phyloP scores from a whole-genome alignment of 495 filamentous ascomycete genomes.

The Penicillium paxilli region DNA sequence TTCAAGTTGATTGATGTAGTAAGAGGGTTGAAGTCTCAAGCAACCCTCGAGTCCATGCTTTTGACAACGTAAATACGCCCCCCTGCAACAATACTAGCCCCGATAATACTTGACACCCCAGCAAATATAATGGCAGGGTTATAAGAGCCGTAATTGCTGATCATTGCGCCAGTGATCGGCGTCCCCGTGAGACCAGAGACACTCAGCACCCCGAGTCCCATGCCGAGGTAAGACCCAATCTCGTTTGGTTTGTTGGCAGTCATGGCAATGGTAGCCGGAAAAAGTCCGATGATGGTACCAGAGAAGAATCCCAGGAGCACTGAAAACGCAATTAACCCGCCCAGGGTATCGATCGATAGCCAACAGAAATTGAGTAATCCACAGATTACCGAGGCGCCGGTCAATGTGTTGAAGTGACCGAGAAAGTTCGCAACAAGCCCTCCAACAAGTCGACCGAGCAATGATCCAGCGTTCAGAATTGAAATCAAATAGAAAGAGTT shows the following conservation, averaged over 20 bases:
- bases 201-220: slow-evolving; percentile 15
- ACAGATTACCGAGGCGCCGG: slow-evolving; percentile 8
- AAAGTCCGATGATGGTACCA: slow-evolving; percentile 54
- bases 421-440: slow-evolving; percentile 26
- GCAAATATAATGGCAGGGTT: slow-evolving; percentile 18
- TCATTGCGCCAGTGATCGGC: slow-evolving; percentile 28
- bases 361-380: slow-evolving; percentile 34
- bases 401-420: slow-evolving; percentile 45
- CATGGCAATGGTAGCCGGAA: slow-evolving; percentile 20
- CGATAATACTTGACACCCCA: slow-evolving; percentile 14
- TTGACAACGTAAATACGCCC: not conserved
- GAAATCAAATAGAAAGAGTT: slow-evolving; percentile 24
- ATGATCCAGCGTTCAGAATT: slow-evolving; percentile 26
- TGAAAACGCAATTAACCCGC: slow-evolving; percentile 51
- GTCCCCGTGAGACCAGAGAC: slow-evolving; percentile 28
- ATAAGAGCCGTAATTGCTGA: slow-evolving; percentile 19
- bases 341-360: slow-evolving; percentile 46
- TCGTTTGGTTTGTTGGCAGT: slow-evolving; percentile 27
- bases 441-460: slow-evolving; percentile 24
- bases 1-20: no score
- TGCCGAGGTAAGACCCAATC: slow-evolving; percentile 52
- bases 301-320: slow-evolving; percentile 57
- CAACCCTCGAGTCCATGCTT: not conserved
- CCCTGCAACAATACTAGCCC: slow-evolving; percentile 8
- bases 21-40: no score